Percentiles rank a stretch among this genome's conserved stretches.
These are phyloP conservation scores for Boletellus ananiceps DNA, from an alignment of 768 basidiomycete species.

Conservation along the genomic window DNA sequence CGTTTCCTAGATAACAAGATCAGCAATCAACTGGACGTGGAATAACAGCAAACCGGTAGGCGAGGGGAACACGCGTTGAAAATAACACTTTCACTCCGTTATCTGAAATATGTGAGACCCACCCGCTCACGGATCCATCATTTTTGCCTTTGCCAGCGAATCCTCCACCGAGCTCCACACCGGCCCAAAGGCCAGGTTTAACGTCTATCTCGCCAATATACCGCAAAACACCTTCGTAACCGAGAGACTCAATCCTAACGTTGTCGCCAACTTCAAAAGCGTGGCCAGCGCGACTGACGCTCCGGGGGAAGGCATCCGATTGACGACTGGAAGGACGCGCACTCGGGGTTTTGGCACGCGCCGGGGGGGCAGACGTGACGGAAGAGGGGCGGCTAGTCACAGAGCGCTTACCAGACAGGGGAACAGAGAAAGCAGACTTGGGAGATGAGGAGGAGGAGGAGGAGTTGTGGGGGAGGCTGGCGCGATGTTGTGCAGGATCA, in stretches of 20 bases:
- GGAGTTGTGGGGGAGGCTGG: slow-evolving; percentile 35
- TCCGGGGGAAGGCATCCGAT: slow-evolving; percentile 53
- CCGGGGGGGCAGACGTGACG: slow-evolving; percentile 46
- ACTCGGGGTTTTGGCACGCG: slow-evolving; percentile 51
- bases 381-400: slow-evolving; percentile 60
- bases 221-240: slow-evolving; percentile 78
- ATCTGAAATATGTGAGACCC: slow-evolving; percentile 31
- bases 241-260: slow-evolving; percentile 83
- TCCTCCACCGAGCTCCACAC: slow-evolving; percentile 83
- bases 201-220: slow-evolving; percentile 86
- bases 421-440: slow-evolving; percentile 33
- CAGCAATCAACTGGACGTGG: slow-evolving; percentile 7
- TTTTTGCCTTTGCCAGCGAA: slow-evolving; percentile 94
- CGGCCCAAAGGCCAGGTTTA: slow-evolving; percentile 89
- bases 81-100: neutral
- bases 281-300: slow-evolving; percentile 41
- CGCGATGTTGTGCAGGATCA: slow-evolving; percentile 69
- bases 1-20: slow-evolving; percentile 46
- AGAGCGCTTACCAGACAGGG: slow-evolving; percentile 40
- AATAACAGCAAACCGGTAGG: neutral
- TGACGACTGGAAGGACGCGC: slow-evolving; percentile 63
- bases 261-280: slow-evolving; percentile 70
- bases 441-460: slow-evolving; percentile 48
- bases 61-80: neutral
- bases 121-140: slow-evolving; percentile 87